These are phyloP conservation scores for Thalassiosira ordinaria DNA, from an alignment of 352 stramenopile species.

Conservation along the genomic window DNA sequence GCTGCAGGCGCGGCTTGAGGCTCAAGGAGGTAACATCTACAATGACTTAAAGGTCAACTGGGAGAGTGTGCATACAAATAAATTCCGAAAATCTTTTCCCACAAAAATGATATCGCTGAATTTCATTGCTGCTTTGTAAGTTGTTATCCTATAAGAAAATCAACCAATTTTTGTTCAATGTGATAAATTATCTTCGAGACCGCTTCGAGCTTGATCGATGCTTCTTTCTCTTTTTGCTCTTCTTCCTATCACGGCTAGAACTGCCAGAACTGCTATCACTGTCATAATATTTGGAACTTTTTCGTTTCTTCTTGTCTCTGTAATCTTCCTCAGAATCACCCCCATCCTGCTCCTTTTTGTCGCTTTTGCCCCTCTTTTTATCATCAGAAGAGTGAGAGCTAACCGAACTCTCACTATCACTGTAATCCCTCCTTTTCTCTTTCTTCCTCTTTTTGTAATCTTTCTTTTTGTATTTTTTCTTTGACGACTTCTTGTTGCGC, in stretches of 20 bases:
- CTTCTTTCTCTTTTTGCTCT: slow-evolving; percentile 38
- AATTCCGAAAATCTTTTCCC: no score
- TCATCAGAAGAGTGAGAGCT: slow-evolving; percentile 26
- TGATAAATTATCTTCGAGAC: slow-evolving; percentile 20
- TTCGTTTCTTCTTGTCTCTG: slow-evolving; percentile 18
- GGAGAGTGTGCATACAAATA: no score
- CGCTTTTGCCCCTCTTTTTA: background rate
- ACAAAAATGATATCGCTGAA: no score
- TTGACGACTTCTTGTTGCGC: slow-evolving; percentile 44
- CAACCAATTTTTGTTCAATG: no score
- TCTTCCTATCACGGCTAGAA: slow-evolving; percentile 13
- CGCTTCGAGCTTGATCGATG: slow-evolving; percentile 33
- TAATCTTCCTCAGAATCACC: slow-evolving; percentile 19
- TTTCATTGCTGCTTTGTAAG: background rate
- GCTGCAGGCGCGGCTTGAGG: no score
- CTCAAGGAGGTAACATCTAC: no score
- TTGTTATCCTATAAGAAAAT: no score
- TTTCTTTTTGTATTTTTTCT: slow-evolving; percentile 54
- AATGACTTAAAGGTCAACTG: no score
- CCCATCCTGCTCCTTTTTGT: slow-evolving; percentile 8
- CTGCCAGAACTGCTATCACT: slow-evolving; percentile 10
- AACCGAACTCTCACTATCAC: slow-evolving; percentile 29
- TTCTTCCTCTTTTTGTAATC: slow-evolving; percentile 46
- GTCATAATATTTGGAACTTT: slow-evolving; percentile 23
- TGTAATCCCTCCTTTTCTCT: slow-evolving; percentile 30